Evolutionary conservation across 2,329 filamentous ascomycete genomes (phyloP), one percentile per base, ranked within the genome.

Genomic region (Penicillium sp.): DNA sequence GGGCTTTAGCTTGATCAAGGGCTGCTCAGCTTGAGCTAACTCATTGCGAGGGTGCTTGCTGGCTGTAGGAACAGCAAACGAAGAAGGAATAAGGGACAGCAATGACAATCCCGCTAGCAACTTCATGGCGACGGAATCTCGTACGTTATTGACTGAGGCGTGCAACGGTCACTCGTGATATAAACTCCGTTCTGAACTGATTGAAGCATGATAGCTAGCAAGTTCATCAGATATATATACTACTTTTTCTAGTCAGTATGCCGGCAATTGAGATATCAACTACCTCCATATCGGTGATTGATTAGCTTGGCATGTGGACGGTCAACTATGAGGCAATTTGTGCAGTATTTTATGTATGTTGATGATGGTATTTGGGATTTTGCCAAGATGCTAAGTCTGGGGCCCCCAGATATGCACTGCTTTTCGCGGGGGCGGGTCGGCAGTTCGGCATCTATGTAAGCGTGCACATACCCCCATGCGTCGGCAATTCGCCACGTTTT

Each of bases 1-100:
- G 1, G 53, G 53, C 36, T 50, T 50, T n/a, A 55, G 29, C 33
- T 55, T 55, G 39, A 55, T 44, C 31, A 50, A 31, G 3, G 45
- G 53, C 3, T 55, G 53, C 21, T 44, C 45, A 1, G 17, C 12
- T 2, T 50, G 29, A 3, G 38, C 25, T 9, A 29, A 2, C 3
- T 38, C 45, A 21, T 38, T 36, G 31, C 29, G 23, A 38, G 2
- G 36, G 31, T 21, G 5, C 4, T 29, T 39, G 9, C 23, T 38
- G 6, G 29, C n/a, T 36, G 53, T 23, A 17, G 53, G 53, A 3
- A 36, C 47, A 13, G 29, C 41, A 23, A 55, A 23, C 3, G 53
- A 43, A 23, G 53, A 31, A 29, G 39, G n/a, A 29, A 43, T 13
- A 9, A 55, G 27, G 36, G 53, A 55, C 13, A 55, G 19, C 13